Percentiles rank a stretch among this genome's conserved stretches.
These are phyloP conservation scores for Ophiostoma australiae DNA, from an alignment of 2,329 filamentous ascomycete genomes.

Conservation along the genomic window DNA sequence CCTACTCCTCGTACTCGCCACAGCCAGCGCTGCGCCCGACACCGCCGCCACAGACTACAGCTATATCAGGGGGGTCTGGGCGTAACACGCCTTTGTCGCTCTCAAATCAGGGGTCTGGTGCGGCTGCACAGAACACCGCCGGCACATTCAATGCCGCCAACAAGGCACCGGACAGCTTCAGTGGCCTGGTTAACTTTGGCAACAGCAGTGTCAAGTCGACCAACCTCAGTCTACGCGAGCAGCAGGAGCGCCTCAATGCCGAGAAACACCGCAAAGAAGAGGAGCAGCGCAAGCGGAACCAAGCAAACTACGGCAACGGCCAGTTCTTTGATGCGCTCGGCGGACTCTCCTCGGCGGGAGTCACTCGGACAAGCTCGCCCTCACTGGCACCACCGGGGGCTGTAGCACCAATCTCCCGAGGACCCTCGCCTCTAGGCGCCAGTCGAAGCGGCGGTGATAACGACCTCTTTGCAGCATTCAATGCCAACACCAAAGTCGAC, in stretches of 20 bases:
- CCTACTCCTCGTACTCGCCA: conserved; percentile 39
- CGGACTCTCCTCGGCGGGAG: conserved; percentile 39
- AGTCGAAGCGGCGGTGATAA: conserved; percentile 42
- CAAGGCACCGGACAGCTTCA: conserved; percentile 69
- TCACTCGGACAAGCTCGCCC: conserved; percentile 46
- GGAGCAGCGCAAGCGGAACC: conserved; percentile 64
- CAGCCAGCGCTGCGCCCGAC: conserved; percentile 52
- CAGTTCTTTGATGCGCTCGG: conserved; percentile 73
- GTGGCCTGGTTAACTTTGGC: conserved; percentile 64
- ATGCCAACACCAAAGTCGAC: conserved; percentile 61
- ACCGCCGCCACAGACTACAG: conserved; percentile 41
- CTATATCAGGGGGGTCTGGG: conserved; percentile 43
- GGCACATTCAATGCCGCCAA: conserved; percentile 32
- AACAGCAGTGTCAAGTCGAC: conserved; percentile 51
- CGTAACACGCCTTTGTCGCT: conserved; percentile 54
- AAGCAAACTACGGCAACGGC: conserved; percentile 70
- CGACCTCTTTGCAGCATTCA: conserved; percentile 64
- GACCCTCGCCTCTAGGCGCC: conserved; percentile 30
- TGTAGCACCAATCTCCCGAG: conserved; percentile 26
- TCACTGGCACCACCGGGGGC: conserved; percentile 33
- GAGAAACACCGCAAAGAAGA: conserved; percentile 69
- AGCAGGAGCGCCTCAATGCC: conserved; percentile 61
- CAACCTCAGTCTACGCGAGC: conserved; percentile 73
- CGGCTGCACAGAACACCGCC: conserved; percentile 34
- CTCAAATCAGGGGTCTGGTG: conserved; percentile 46